Evolutionary conservation across 169 alveolate species (phyloP).

Genomic region (Fabrea salina): DNA sequence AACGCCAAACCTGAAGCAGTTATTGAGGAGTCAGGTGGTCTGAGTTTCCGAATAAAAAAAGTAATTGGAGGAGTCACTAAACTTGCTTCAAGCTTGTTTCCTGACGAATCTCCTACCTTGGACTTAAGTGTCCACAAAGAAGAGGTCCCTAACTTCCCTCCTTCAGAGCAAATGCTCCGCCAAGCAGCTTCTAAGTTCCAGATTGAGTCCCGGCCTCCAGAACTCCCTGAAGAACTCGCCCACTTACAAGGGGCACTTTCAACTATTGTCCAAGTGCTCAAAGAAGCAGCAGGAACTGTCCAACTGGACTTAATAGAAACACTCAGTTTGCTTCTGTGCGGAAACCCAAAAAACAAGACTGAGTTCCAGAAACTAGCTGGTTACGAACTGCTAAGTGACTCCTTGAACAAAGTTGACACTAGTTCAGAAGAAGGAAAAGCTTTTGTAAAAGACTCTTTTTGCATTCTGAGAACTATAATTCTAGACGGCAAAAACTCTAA

Average conservation of each 20-base stretch:
- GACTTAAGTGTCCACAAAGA: not conserved
- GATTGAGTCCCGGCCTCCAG: not conserved
- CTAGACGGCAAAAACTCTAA: not conserved
- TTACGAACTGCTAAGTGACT: not conserved
- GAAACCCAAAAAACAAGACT: not conserved
- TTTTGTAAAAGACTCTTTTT: not conserved
- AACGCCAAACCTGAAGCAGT: not conserved
- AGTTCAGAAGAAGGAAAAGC: not conserved
- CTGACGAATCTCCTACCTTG: conserved; percentile 11
- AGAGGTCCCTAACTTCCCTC: conserved; percentile 7
- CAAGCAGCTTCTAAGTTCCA: not conserved
- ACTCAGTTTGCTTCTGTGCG: not conserved
- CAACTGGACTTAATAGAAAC: not conserved
- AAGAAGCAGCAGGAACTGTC: not conserved
- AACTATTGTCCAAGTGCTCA: not conserved
- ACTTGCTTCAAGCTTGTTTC: conserved; percentile 24
- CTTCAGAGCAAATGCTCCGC: not conserved
- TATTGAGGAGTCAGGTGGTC: not conserved
- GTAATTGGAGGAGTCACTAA: conserved; percentile 20
- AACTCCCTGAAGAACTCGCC: not conserved
- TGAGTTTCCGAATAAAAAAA: not conserved
- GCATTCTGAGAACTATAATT: not conserved
- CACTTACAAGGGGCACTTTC: not conserved
- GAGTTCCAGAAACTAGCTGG: conserved; percentile 28
- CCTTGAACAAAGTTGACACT: not conserved